phyloP scores from a whole-genome alignment of 1,139 yeast species.

The Petasospora fabianii region DNA sequence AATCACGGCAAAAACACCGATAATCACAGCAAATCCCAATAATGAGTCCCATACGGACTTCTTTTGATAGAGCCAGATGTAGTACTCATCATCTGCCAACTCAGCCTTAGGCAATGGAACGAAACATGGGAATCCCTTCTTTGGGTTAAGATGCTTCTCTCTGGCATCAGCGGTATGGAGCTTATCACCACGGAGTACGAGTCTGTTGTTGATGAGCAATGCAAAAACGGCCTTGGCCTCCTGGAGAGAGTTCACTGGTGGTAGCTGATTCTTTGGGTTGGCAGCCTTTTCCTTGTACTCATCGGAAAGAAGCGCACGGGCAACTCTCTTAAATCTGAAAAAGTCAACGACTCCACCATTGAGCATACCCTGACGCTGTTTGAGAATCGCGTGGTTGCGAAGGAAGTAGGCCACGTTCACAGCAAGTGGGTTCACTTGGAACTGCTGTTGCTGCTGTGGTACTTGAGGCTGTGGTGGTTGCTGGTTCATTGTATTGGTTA shows the following conservation, averaged over 20 bases:
- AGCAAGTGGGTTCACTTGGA: slow-evolving; percentile 32
- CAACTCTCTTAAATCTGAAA: slow-evolving; percentile 81
- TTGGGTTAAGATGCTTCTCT: slow-evolving; percentile 60
- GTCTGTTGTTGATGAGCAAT: slow-evolving; percentile 64
- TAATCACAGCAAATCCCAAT: slow-evolving; percentile 62
- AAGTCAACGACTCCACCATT: slow-evolving; percentile 71
- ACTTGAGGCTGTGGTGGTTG: slow-evolving; percentile 3
- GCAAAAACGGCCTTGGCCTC: slow-evolving; percentile 66
- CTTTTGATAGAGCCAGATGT: slow-evolving; percentile 80
- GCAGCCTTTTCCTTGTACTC: slow-evolving; percentile 60
- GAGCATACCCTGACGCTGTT: slow-evolving; percentile 76
- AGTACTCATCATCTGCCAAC: slow-evolving; percentile 74
- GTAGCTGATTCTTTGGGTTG: slow-evolving; percentile 54
- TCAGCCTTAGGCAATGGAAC: slow-evolving; percentile 65
- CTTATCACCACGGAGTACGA: slow-evolving; percentile 72
- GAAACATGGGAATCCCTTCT: slow-evolving; percentile 71
- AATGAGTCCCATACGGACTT: slow-evolving; percentile 63
- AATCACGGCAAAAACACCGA: slow-evolving; percentile 69
- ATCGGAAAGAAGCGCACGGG: slow-evolving; percentile 70
- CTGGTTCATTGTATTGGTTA: slow-evolving; percentile 9
- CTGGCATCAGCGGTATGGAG: slow-evolving; percentile 71
- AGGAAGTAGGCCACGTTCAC: slow-evolving; percentile 67
- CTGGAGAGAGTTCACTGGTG: slow-evolving; percentile 47
- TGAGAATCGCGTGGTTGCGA: slow-evolving; percentile 60
- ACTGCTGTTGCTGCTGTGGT: slow-evolving; percentile 25